Evolutionary conservation across 805 yeast species (phyloP).

Genomic region (Debaryomyces maramus): DNA sequence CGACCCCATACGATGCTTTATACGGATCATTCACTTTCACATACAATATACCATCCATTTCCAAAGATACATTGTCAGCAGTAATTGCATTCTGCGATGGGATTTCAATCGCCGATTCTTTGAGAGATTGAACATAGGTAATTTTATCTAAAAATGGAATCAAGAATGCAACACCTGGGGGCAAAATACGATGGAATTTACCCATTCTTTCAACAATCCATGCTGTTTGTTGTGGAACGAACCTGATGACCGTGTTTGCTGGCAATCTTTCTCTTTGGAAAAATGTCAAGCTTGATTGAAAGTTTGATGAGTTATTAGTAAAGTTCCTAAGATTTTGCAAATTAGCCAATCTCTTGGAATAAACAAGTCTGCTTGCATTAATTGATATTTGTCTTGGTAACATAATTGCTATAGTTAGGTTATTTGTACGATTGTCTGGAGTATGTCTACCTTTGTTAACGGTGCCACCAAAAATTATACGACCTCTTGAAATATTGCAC

Average conservation of each 20-base stretch:
- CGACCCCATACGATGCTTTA: conserved; percentile 85
- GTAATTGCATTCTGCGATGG: conserved; percentile 85
- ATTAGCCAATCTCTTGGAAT: not conserved
- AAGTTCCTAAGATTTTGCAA: conserved; percentile 4
- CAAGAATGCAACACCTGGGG: conserved; percentile 76
- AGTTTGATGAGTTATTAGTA: conserved; percentile 5
- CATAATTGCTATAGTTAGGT: not conserved
- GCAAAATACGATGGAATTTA: conserved; percentile 61
- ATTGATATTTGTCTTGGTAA: not conserved
- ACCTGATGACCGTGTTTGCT: conserved; percentile 70
- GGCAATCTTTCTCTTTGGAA: conserved; percentile 67
- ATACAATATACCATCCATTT: conserved; percentile 81
- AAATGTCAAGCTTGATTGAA: conserved; percentile 40
- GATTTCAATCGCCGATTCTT: conserved; percentile 82
- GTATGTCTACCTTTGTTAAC: not conserved
- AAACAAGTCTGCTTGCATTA: not conserved
- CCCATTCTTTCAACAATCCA: conserved; percentile 94
- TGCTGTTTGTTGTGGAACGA: conserved; percentile 89
- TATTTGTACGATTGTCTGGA: too few relatives aligned
- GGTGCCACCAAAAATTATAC: not conserved
- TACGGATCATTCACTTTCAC: conserved; percentile 77
- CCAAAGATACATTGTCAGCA: conserved; percentile 80
- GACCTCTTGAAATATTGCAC: too few relatives aligned
- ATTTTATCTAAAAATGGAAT: conserved; percentile 74
- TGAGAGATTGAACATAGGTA: conserved; percentile 77